Evolutionary conservation across 1,284 basidiomycete genomes (phyloP).

Genomic region (Vanrija humicola): DNA sequence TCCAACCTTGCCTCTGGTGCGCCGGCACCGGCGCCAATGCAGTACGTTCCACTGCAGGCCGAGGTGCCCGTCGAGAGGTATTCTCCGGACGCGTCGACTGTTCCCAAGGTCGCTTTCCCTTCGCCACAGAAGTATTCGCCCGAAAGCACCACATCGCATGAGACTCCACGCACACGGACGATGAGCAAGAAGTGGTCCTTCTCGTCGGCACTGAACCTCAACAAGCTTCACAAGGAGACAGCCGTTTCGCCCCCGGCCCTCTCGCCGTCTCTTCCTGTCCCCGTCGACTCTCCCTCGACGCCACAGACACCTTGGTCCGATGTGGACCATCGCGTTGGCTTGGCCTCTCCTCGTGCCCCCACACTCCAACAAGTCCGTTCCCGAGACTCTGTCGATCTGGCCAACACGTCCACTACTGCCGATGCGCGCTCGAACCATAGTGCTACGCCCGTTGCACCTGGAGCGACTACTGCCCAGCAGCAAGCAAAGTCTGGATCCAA

Average conservation of each 20-base stretch:
- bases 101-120: conserved; percentile 6
- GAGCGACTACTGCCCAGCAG: conserved; percentile 10
- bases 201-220: conserved; percentile 80
- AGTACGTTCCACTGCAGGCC: conserved; percentile 9
- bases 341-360: conserved; percentile 18
- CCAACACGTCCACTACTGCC: not conserved
- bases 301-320: conserved; percentile 33
- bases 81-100: not conserved
- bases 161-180: conserved; percentile 12
- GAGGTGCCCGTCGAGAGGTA: not conserved
- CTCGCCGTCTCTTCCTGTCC: not conserved
- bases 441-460: conserved; percentile 20
- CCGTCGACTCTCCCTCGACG: conserved; percentile 10
- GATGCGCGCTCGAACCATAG: conserved; percentile 21
- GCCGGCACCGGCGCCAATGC: conserved; percentile 6
- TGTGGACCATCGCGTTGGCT: conserved; percentile 17
- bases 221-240: conserved; percentile 50
- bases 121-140: conserved; percentile 11
- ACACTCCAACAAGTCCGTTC: conserved; percentile 12
- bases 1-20: conserved; percentile 11
- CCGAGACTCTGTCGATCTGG: conserved; percentile 8
- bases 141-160: conserved; percentile 4
- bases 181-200: conserved; percentile 93
- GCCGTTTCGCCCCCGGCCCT: not conserved
- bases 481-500: conserved; percentile 31